Evolutionary conservation across 768 basidiomycete species (phyloP).

Genomic region (Coprinopsis marcescibilis): DNA sequence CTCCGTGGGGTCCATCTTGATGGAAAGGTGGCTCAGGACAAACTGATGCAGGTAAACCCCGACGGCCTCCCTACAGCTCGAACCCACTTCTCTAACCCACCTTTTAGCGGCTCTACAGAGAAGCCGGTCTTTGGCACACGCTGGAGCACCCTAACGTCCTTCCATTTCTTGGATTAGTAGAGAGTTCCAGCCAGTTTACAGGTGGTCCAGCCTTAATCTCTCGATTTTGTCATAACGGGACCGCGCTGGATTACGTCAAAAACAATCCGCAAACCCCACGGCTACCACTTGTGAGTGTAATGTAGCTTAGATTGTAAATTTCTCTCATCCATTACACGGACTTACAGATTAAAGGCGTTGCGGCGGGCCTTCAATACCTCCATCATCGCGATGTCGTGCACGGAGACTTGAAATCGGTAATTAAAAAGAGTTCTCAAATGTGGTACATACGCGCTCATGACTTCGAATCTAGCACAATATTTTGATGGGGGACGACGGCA

Average conservation of each 20-base stretch:
- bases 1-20: constrained; percentile 11
- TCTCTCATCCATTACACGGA: neutral
- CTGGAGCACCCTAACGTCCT: constrained; percentile 14
- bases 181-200: neutral
- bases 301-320: too few relatives aligned
- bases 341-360: constrained; percentile 12
- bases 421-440: neutral
- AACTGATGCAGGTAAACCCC: neutral
- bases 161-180: constrained; percentile 10
- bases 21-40: neutral
- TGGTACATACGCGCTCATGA: neutral
- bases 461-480: constrained; percentile 14
- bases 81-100: neutral
- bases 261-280: constrained; percentile 7
- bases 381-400: constrained; percentile 14
- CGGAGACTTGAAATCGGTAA: constrained; percentile 16
- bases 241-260: constrained; percentile 4
- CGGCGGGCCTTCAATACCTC: constrained; percentile 16
- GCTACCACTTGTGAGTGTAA: constrained; percentile 9
- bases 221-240: constrained; percentile 10
- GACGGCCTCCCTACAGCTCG: neutral
- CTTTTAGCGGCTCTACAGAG: constrained; percentile 14
- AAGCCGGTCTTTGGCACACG: constrained; percentile 14
- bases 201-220: constrained; percentile 12
- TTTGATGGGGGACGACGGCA: constrained; percentile 11